These are phyloP conservation scores for Starmerella stigmatis DNA, from an alignment of 805 yeast species.

Conservation along the genomic window DNA sequence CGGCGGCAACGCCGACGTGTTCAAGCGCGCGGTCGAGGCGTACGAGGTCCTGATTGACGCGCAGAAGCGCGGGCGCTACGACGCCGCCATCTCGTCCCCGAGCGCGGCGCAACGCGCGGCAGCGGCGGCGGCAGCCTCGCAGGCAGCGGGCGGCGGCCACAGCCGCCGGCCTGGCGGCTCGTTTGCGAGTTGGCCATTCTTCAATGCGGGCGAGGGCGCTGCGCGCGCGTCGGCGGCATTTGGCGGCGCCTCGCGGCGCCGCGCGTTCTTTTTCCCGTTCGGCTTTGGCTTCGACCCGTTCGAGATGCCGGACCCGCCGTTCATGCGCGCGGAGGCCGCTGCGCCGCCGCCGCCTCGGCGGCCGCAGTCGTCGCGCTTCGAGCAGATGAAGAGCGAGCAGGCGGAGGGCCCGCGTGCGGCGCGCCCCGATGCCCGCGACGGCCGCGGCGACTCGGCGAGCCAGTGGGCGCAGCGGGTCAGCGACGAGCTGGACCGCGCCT, in stretches of 20 bases:
- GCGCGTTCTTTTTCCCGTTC: neutral
- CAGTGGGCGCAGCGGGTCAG: neutral
- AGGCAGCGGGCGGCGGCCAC: neutral
- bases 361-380: conserved; percentile 6
- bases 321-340: neutral
- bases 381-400: conserved; percentile 1
- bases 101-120: conserved; percentile 1
- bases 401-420: neutral
- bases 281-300: neutral
- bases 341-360: conserved; percentile 5
- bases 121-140: conserved; percentile 5
- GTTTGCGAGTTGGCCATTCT: neutral
- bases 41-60: conserved; percentile 28
- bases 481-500: too few species aligned
- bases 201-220: neutral
- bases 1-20: conserved; percentile 26
- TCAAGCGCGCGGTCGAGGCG: conserved; percentile 32
- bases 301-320: conserved; percentile 2
- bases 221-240: neutral
- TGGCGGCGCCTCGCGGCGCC: neutral
- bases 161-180: neutral
- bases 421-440: neutral
- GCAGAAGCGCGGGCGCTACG: conserved; percentile 28
- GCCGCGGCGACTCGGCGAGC: neutral
- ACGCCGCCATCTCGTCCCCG: conserved; percentile 22